phyloP scores from a whole-genome alignment of 495 filamentous ascomycete genomes.

The Aspergillus conjunctus region DNA sequence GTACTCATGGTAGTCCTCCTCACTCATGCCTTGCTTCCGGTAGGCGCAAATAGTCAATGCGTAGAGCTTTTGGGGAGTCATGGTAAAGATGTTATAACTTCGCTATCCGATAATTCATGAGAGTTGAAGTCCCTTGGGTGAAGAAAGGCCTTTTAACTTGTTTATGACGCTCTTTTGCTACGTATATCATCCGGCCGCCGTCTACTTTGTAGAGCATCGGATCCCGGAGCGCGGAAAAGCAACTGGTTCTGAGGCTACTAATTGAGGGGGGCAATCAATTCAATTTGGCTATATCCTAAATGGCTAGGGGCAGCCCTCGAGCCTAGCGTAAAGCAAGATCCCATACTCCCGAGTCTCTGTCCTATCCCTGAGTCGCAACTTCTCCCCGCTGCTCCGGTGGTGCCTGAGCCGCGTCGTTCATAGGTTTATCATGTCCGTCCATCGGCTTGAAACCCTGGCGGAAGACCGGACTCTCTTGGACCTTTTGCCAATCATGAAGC shows the following conservation, averaged over 20 bases:
- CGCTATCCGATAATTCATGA: neutral
- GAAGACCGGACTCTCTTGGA: constrained; percentile 11
- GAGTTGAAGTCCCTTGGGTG: neutral
- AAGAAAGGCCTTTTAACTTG: constrained; percentile 1
- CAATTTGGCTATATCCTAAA: neutral
- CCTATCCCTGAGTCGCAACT: constrained; percentile 1
- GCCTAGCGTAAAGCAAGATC: neutral
- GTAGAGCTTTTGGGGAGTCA: constrained; percentile 3
- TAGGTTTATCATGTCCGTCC: constrained; percentile 9
- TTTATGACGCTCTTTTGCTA: neutral
- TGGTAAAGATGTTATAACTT: neutral
- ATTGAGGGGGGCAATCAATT: neutral
- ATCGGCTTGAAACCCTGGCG: constrained; percentile 9
- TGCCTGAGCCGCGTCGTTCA: neutral
- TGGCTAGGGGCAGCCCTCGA: neutral
- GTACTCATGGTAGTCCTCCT: constrained; percentile 18
- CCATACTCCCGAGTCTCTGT: neutral
- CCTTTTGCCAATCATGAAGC: constrained; percentile 16
- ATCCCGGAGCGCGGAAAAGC: neutral
- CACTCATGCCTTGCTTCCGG: constrained; percentile 17
- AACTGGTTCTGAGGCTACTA: neutral
- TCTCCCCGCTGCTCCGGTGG: neutral
- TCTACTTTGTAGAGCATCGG: neutral
- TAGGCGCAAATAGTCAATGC: constrained; percentile 10
- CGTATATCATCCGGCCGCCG: neutral